Base-by-base conservation (phyloP, 75 land plant genomes). In the Gnetum montanum region DNA sequence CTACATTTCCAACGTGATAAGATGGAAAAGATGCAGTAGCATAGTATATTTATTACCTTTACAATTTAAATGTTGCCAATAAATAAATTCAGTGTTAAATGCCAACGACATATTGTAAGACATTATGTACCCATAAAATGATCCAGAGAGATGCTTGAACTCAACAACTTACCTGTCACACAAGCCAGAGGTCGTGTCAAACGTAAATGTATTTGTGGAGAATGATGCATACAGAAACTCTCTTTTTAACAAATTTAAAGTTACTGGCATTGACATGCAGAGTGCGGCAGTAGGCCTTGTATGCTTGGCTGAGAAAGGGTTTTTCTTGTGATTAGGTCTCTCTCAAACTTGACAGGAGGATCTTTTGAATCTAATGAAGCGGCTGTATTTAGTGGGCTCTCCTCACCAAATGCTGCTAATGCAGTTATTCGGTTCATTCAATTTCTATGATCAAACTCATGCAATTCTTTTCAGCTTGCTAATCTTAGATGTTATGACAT, bases 331-430 rank as follows among this genome's bases (percentile, higher is more conserved):
- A 22, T 84, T 16, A 57, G 87, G 4, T 24, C 83, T 7, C 61
- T 84, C 5, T 84, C 80, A 10, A 83, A 79, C 49, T 47, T 78
- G 33, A 83, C 83, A 0, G 83, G 86, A 25, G 72, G 76, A 10
- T 68, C 73, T 28, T 30, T 78, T 23, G 10, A 40, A 7, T 59
- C 65, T 13, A 79, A 75, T 46, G 70, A 79, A 35, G 73, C 75
- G 16, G 12, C 59, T 25, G 30, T 49, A 7, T 79, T 66, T 47
- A 55, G 34, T 23, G 27, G 61, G 18, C 58, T 79, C 27, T 83
- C 87, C 8, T 59, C 73, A 23, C 61, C 64, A 24, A 79, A 75
- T 59, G 72, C 86, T 11, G 87, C 64, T 29, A 34, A 37, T 46
- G 71, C 33, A 28, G 27, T 59, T 4, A 43, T 63, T 30, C 31